Evolutionary conservation across 352 stramenopile genomes (phyloP).

Genomic region (Globisporangium barbulae): DNA sequence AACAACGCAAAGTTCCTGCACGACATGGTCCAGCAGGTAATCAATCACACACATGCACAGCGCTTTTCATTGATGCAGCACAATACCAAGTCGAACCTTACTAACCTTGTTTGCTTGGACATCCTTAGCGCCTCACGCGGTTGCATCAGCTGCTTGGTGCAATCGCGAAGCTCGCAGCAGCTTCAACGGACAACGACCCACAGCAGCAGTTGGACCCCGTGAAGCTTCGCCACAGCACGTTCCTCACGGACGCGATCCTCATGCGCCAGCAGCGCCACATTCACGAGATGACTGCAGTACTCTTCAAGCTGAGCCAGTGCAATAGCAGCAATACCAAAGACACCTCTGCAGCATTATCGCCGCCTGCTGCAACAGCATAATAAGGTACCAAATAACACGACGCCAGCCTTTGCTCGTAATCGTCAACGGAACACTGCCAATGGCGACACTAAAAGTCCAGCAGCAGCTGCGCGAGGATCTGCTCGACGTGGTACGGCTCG

Average conservation of each 20-base stretch:
- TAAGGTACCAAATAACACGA: background rate
- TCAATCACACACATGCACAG: background rate
- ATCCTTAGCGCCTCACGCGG: slow-evolving; percentile 42
- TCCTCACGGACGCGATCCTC: slow-evolving; percentile 42
- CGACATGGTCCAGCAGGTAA: slow-evolving; percentile 65
- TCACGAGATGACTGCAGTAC: slow-evolving; percentile 21
- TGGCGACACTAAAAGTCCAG: slow-evolving; percentile 63
- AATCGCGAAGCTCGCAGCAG: slow-evolving; percentile 53
- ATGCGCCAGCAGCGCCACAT: slow-evolving; percentile 37
- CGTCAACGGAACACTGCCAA: background rate
- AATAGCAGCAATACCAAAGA: slow-evolving; percentile 2
- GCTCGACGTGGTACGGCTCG: slow-evolving; percentile 75
- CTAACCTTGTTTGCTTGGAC: background rate
- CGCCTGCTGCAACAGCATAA: slow-evolving; percentile 4
- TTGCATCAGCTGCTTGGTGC: slow-evolving; percentile 61
- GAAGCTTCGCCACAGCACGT: slow-evolving; percentile 48
- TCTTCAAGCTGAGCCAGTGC: slow-evolving; percentile 13
- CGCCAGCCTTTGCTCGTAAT: background rate
- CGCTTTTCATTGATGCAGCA: background rate
- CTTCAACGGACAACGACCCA: background rate
- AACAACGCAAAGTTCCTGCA: slow-evolving; percentile 40
- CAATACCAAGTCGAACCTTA: no score
- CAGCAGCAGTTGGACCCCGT: slow-evolving; percentile 25
- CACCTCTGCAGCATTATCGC: background rate
- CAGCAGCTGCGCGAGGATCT: slow-evolving; percentile 77